Base-by-base conservation (phyloP, 441 rosid genomes). In the Euphorbia schlechtendalii region DNA sequence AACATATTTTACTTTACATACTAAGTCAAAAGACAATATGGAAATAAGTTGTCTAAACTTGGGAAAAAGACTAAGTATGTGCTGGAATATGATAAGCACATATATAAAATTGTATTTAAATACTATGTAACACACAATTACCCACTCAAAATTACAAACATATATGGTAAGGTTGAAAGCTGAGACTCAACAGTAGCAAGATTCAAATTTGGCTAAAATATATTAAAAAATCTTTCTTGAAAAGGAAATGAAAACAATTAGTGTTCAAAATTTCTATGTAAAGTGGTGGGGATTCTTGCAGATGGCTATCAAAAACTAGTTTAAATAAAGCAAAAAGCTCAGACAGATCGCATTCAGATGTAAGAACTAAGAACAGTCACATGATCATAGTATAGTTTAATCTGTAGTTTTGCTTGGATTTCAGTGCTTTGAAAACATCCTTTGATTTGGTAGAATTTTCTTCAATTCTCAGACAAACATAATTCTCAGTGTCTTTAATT, bases 391-490 rank as follows among this genome's bases (percentile, higher is more conserved):
- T 41, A 1, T 1, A 41, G 45, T 41, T 36, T 9, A 36, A 36
- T 36, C 40, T 36, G 40, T 9, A 3, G 40, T 36, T 40, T 40
- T 40, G 66, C 75, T 65, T 68, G 72, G 61, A 53, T 63, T 76
- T 73, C 74, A 17, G 70, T 20, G 63, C 61, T 61, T 52, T 43
- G 64, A 49, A 64, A 57, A 64, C 62, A 70, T 64, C 55, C 52
- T 15, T 6, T 20, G 55, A 2, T 20, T 51, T 18, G 20, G 20
- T 56, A 2, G 4, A 36, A 34, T 41, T 38, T 68, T 64, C 41
- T 64, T 9, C 2, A 40, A 40, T 40, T 58, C 70, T 78, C 74
- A 53, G 80, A 78, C 79, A 76, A 74, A 58, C 64, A 67, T 65
- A 74, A n/a, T 22, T 58, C 56, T 63, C 68, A 57, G 30, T 51